Conservation (phyloP, 1,284 basidiomycete genomes). For the Volvariella volvacea region DNA sequence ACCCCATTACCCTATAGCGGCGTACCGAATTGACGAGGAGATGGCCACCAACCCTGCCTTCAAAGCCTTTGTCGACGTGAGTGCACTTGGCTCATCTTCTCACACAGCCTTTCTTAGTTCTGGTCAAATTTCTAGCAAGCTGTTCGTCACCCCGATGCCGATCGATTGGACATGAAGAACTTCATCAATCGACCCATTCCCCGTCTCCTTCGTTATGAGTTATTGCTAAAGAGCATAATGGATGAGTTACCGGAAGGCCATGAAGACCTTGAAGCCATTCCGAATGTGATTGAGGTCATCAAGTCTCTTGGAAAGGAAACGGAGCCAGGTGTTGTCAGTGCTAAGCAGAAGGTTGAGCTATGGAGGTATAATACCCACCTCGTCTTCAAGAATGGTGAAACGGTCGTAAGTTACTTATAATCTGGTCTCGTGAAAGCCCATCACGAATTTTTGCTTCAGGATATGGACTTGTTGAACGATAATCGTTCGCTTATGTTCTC, state of each 20-base stretch:
- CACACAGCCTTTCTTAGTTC: constrained; percentile 6
- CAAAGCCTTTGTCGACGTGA: constrained; percentile 77
- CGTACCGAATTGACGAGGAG: constrained; percentile 88
- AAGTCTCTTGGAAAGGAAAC: constrained; percentile 79
- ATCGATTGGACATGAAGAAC: constrained; percentile 78
- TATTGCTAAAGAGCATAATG: constrained; percentile 77
- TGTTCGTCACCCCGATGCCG: constrained; percentile 67
- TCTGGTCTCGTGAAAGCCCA: constrained; percentile 3
- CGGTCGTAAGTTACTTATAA: constrained; percentile 50
- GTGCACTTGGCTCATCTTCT: constrained; percentile 13
- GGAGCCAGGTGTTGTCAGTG: constrained; percentile 75
- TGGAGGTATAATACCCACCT: constrained; percentile 80
- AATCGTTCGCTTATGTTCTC: constrained; percentile 79
- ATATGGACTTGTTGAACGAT: constrained; percentile 83
- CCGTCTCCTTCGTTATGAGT: constrained; percentile 82
- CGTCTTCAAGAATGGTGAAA: constrained; percentile 73
- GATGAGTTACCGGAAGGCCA: constrained; percentile 68
- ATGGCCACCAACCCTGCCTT: constrained; percentile 75
- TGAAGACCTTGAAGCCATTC: constrained; percentile 74
- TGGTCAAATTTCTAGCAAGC: constrained; percentile 45
- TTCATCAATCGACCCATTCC: constrained; percentile 89
- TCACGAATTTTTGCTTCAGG: constrained; percentile 32
- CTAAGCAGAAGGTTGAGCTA: constrained; percentile 82
- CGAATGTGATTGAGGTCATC: constrained; percentile 81
- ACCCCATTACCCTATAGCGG: constrained; percentile 91